phyloP scores from a whole-genome alignment of 2,329 filamentous ascomycete species.

The Furcasterigmium sp. region DNA sequence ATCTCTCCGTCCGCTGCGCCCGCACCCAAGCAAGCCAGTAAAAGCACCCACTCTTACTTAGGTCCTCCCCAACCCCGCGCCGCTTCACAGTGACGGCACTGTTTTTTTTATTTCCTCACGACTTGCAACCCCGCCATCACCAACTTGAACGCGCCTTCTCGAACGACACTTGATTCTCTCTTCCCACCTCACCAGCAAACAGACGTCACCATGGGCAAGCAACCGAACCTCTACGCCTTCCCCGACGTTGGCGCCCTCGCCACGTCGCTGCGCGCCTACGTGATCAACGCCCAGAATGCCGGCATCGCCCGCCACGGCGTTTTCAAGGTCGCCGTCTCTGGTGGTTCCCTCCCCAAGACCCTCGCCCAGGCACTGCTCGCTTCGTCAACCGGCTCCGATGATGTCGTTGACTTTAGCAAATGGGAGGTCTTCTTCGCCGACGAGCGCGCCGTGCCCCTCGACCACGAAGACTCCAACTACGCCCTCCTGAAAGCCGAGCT shows the following conservation, averaged over 20 bases:
- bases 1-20: neutral
- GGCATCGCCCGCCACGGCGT: conserved; percentile 73
- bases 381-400: conserved; percentile 43
- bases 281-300: conserved; percentile 75
- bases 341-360: conserved; percentile 84
- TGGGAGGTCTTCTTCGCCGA: conserved; percentile 99
- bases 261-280: conserved; percentile 70
- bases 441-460: conserved; percentile 87
- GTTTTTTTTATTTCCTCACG: neutral
- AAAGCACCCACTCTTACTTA: too few species aligned
- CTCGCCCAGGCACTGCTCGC: conserved; percentile 79
- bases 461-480: conserved; percentile 94
- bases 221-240: conserved; percentile 77
- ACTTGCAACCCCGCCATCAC: conserved; percentile 3
- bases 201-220: conserved; percentile 43
- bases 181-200: conserved; percentile 7
- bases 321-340: conserved; percentile 92
- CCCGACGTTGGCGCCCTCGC: conserved; percentile 65
- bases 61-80: neutral
- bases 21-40: neutral
- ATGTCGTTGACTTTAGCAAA: conserved; percentile 70
- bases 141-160: too few species aligned
- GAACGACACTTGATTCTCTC: conserved; percentile 4
- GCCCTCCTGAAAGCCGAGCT: conserved; percentile 80
- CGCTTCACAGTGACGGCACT: neutral